phyloP scores from a whole-genome alignment of 78 protist genomes.

The Monocercomonoides exilis region DNA sequence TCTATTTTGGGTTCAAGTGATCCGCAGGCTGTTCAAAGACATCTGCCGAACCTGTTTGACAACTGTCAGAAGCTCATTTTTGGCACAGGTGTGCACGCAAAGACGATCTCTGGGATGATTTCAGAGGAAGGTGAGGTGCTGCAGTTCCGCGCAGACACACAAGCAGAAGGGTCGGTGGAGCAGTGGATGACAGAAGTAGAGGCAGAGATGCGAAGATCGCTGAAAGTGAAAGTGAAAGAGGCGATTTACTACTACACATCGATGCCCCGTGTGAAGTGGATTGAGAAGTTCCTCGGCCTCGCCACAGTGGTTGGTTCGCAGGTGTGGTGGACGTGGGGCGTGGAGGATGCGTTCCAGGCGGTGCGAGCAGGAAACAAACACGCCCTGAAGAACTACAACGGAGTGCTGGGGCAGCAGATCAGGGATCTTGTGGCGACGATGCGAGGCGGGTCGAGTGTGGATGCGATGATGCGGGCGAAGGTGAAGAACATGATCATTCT shows the following conservation, averaged over 20 bases:
- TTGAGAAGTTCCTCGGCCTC: conserved; percentile 51
- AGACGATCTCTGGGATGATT: conserved; percentile 41
- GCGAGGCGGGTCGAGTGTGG: not conserved
- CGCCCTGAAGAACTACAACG: conserved; percentile 45
- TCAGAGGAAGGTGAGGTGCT: conserved; percentile 67
- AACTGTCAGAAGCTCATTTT: conserved; percentile 48
- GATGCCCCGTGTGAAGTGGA: conserved; percentile 48
- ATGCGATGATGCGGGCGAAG: conserved; percentile 37
- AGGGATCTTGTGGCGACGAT: conserved; percentile 43
- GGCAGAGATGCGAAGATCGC: conserved; percentile 53
- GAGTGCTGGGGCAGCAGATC: conserved; percentile 39
- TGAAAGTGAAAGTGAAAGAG: conserved; percentile 50
- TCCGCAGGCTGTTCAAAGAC: conserved; percentile 63
- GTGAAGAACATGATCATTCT: conserved; percentile 71
- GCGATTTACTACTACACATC: conserved; percentile 59
- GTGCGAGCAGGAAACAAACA: conserved; percentile 55
- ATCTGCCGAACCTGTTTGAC: conserved; percentile 76
- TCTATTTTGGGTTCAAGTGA: conserved; percentile 63
- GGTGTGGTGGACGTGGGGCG: conserved; percentile 87
- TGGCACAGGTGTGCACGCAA: conserved; percentile 18
- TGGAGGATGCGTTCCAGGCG: conserved; percentile 62
- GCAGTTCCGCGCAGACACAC: conserved; percentile 28
- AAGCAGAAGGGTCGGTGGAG: conserved; percentile 71
- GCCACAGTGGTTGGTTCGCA: conserved; percentile 47
- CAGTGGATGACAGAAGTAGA: conserved; percentile 69